These are phyloP conservation scores for Mycena epipterygia DNA, from an alignment of 768 basidiomycete species.

Conservation along the genomic window DNA sequence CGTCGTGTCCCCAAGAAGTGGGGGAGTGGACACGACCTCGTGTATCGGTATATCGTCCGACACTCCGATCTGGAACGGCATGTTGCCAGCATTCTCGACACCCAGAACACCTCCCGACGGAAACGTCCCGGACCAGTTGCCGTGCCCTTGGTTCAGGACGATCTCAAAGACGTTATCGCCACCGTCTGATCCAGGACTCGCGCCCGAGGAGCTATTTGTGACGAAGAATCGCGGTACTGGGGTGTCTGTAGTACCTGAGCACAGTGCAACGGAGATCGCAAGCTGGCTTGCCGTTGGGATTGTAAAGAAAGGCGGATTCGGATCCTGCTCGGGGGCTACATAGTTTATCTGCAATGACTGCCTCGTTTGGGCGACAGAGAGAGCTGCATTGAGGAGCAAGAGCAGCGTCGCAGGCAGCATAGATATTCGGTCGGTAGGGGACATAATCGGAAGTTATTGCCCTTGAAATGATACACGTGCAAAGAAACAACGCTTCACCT, in stretches of 20 bases:
- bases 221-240: conserved; percentile 69
- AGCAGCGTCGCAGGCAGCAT: conserved; percentile 56
- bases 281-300: conserved; percentile 56
- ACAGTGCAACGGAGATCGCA: conserved; percentile 65
- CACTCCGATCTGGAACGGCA: conserved; percentile 71
- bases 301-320: conserved; percentile 53
- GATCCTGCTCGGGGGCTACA: conserved; percentile 46
- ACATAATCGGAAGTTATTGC: neutral
- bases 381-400: conserved; percentile 47
- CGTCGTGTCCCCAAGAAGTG: conserved; percentile 82
- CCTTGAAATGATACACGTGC: neutral
- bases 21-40: conserved; percentile 54
- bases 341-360: conserved; percentile 47
- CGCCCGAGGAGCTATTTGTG: conserved; percentile 59
- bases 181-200: conserved; percentile 53
- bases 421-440: conserved; percentile 28
- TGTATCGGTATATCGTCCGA: conserved; percentile 68
- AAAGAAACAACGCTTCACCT: neutral
- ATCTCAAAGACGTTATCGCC: conserved; percentile 64
- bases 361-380: conserved; percentile 49
- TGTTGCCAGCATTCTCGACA: conserved; percentile 54
- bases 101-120: conserved; percentile 65
- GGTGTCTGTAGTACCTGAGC: conserved; percentile 46
- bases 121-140: conserved; percentile 64
- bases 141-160: conserved; percentile 59